Evolutionary conservation across 2,329 filamentous ascomycete species (phyloP).

Genomic region (Aaosphaeria arxii): DNA sequence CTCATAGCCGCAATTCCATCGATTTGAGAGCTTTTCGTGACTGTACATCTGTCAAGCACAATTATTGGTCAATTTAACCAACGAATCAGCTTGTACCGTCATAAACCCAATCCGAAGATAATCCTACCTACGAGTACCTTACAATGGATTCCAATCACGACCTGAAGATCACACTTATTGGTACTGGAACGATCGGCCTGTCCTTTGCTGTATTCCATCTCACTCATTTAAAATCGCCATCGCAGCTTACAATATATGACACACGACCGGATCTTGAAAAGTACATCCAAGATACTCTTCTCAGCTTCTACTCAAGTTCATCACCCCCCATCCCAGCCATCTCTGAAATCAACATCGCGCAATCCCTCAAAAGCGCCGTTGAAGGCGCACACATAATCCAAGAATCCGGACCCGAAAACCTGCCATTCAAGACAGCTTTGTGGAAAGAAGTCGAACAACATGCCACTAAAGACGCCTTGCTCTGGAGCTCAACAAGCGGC

Average conservation of each 20-base stretch:
- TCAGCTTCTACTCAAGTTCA: slow-evolving; percentile 36
- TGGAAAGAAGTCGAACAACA: slow-evolving; percentile 52
- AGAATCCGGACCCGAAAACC: slow-evolving; percentile 58
- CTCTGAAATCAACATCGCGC: slow-evolving; percentile 32
- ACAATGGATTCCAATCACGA: slow-evolving; percentile 8
- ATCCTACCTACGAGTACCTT: neutral
- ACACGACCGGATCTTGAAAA: slow-evolving; percentile 46
- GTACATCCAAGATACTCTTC: slow-evolving; percentile 44
- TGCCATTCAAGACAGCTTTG: slow-evolving; percentile 49
- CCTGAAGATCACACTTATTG: slow-evolving; percentile 40
- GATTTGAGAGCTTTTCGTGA: slow-evolving; percentile 10
- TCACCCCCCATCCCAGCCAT: slow-evolving; percentile 12
- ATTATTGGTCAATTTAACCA: slow-evolving; percentile 41
- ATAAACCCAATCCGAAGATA: neutral
- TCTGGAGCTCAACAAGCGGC: slow-evolving; percentile 59
- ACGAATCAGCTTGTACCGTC: slow-evolving; percentile 15
- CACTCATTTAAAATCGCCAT: slow-evolving; percentile 37
- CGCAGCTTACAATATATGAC: slow-evolving; percentile 49
- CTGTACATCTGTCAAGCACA: slow-evolving; percentile 32
- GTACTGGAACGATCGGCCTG: slow-evolving; percentile 52
- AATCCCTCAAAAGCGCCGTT: slow-evolving; percentile 43
- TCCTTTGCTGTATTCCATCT: slow-evolving; percentile 57
- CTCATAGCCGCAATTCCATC: slow-evolving; percentile 30
- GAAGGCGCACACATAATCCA: slow-evolving; percentile 52
- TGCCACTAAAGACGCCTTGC: slow-evolving; percentile 43